These are phyloP conservation scores for Periglandula ipomoeae DNA, from an alignment of 2,329 filamentous ascomycete genomes.

Conservation along the genomic window DNA sequence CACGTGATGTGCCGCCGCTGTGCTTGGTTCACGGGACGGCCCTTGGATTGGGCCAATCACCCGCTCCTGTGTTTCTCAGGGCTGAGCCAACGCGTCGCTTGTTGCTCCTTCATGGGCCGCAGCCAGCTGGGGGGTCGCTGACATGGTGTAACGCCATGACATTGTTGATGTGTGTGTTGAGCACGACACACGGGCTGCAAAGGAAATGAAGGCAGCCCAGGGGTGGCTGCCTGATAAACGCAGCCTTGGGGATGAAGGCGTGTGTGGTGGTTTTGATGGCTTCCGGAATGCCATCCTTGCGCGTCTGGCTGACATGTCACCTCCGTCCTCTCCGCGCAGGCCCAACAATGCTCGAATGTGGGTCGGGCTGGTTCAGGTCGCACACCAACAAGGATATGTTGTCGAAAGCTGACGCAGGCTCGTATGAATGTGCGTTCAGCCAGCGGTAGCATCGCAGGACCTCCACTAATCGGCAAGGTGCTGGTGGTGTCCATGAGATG, in stretches of 20 bases:
- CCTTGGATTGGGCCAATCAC: conserved; percentile 21
- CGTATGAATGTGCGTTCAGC: too few species aligned
- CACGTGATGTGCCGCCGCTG: conserved; percentile 24
- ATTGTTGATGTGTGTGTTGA: background rate
- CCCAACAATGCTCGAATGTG: background rate
- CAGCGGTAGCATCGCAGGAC: too few species aligned
- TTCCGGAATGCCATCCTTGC: background rate
- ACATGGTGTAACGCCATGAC: background rate
- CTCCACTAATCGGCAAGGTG: too few species aligned
- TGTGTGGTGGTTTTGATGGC: background rate
- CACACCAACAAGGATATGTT: too few species aligned
- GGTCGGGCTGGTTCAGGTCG: too few species aligned
- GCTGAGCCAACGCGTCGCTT: background rate
- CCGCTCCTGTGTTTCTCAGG: background rate
- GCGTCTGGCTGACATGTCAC: background rate
- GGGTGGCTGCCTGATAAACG: too few species aligned
- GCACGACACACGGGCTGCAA: background rate
- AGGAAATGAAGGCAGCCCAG: too few species aligned
- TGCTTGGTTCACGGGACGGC: conserved; percentile 30
- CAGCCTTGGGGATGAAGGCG: too few species aligned
- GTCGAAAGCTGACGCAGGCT: too few species aligned
- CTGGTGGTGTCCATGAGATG: too few species aligned
- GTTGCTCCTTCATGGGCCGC: background rate
- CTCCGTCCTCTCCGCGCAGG: background rate
- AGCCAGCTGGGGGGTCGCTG: background rate